These are phyloP conservation scores for Stygiomarasmius scandens DNA, from an alignment of 1,284 basidiomycete genomes.

Conservation along the genomic window DNA sequence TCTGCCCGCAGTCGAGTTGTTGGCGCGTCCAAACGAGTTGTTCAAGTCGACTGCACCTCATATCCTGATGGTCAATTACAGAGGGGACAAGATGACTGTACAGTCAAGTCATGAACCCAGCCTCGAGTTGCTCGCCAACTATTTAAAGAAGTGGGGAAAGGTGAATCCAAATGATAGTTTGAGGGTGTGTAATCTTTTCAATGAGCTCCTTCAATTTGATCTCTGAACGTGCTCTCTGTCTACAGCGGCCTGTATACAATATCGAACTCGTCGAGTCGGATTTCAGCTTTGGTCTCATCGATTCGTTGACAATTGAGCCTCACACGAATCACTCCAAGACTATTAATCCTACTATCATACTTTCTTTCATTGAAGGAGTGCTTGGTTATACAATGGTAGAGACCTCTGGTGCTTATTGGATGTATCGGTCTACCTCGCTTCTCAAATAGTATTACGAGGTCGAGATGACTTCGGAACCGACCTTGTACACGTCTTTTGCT, in stretches of 20 bases:
- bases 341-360: conserved; percentile 34
- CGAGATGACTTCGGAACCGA: not conserved
- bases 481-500: not conserved
- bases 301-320: conserved; percentile 34
- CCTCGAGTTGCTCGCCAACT: conserved; percentile 32
- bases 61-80: conserved; percentile 32
- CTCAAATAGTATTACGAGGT: conserved; percentile 12
- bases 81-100: conserved; percentile 25
- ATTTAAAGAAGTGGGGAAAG: conserved; percentile 38
- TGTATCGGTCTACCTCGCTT: conserved; percentile 28
- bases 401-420: conserved; percentile 31
- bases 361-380: conserved; percentile 41
- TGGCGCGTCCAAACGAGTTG: conserved; percentile 34
- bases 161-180: conserved; percentile 29
- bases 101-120: conserved; percentile 35
- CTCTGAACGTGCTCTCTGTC: not conserved
- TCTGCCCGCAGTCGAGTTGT: conserved; percentile 29
- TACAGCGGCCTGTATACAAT: conserved; percentile 34
- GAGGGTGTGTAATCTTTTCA: conserved; percentile 23
- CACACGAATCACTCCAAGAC: conserved; percentile 18
- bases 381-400: conserved; percentile 36
- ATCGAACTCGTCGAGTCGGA: conserved; percentile 34
- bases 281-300: conserved; percentile 34
- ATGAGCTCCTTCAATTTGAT: not conserved
- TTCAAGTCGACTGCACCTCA: conserved; percentile 32